Percentiles rank a stretch among this genome's conserved stretches.
phyloP scores from a whole-genome alignment of 371 early-diverging fungal species.

The Mortierella sp. region DNA sequence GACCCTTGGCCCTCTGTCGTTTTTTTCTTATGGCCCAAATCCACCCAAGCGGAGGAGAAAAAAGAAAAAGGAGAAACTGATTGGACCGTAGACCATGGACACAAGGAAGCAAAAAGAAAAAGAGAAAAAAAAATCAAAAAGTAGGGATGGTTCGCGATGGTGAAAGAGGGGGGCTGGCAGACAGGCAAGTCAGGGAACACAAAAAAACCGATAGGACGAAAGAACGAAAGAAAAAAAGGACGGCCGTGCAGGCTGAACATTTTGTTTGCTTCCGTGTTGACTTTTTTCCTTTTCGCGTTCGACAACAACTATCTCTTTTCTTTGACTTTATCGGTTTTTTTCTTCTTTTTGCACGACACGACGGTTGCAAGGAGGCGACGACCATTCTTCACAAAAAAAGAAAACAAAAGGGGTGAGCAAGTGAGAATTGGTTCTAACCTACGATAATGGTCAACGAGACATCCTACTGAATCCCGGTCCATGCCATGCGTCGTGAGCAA shows the following conservation, averaged over 20 bases:
- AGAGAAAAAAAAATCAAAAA: background rate
- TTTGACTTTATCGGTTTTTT: no score
- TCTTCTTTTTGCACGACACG: slow-evolving; percentile 4
- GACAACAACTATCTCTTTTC: no score
- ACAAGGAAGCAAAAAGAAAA: background rate
- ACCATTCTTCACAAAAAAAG: slow-evolving; percentile 4
- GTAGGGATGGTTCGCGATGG: slow-evolving; percentile 8
- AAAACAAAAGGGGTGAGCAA: background rate
- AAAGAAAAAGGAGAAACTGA: background rate
- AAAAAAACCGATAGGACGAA: background rate
- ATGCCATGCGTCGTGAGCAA: no score
- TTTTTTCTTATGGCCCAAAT: background rate
- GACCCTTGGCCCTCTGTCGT: background rate
- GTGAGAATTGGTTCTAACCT: background rate
- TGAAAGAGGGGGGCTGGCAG: background rate
- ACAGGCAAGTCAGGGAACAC: background rate
- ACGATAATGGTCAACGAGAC: no score
- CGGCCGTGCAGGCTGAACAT: slow-evolving; percentile 5
- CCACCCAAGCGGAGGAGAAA: background rate
- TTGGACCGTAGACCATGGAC: background rate
- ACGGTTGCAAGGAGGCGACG: background rate
- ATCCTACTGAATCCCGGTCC: no score
- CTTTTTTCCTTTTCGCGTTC: no score
- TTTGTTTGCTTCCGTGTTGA: background rate
- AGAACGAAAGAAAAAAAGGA: background rate